Evolutionary conservation across 2,329 filamentous ascomycete genomes (phyloP).

Genomic region (Sporothrix euskadiensis): DNA sequence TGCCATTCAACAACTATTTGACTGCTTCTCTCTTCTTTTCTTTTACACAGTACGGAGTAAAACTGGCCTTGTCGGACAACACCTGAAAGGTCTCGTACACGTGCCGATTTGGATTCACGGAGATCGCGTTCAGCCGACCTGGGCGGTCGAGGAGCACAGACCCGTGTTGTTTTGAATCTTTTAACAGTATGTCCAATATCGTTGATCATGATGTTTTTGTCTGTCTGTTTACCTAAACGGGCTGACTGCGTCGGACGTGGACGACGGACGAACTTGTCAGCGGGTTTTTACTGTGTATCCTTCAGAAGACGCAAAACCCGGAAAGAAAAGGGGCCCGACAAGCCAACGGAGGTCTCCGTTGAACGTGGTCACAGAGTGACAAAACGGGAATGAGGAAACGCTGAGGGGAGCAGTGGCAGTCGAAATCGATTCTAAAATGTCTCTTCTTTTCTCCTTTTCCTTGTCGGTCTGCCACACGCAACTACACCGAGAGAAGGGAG

Average conservation of each 20-base stretch:
- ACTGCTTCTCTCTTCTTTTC: neutral
- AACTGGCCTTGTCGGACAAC: neutral
- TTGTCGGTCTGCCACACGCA: conserved; percentile 6
- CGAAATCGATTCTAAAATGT: neutral
- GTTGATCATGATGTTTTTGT: neutral
- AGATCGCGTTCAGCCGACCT: neutral
- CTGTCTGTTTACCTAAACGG: neutral
- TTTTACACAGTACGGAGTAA: neutral
- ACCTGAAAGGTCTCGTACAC: conserved; percentile 10
- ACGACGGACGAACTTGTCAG: neutral
- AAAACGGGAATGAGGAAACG: neutral
- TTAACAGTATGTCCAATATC: neutral
- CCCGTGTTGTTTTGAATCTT: neutral
- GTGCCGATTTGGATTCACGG: neutral
- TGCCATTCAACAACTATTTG: neutral
- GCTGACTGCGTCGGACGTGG: neutral
- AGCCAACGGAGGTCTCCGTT: neutral
- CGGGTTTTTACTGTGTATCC: neutral
- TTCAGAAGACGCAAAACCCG: neutral
- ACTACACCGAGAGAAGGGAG: neutral
- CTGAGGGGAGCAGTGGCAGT: neutral
- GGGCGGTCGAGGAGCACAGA: conserved; percentile 1
- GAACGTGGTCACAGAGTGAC: neutral
- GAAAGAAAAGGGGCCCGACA: neutral
- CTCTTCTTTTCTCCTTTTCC: neutral